Evolutionary conservation across 257 asterid species (phyloP).

Genomic region (Mitragyna speciosa): DNA sequence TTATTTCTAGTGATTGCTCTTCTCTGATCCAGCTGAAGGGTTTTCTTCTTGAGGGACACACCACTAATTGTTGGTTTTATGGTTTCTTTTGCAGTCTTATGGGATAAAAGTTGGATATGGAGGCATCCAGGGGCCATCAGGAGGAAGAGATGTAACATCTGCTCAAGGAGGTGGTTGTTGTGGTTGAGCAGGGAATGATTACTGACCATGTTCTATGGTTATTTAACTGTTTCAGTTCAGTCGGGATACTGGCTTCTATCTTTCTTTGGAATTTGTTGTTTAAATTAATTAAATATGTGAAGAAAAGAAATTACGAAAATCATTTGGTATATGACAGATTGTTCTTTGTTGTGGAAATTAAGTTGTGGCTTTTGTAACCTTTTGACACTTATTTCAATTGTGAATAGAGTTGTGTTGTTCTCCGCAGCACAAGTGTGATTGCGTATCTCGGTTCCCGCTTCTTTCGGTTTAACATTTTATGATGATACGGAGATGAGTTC

Average conservation of each 20-base stretch:
- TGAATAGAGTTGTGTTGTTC: constrained; percentile 18
- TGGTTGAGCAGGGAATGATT: constrained; percentile 40
- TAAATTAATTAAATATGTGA: constrained; percentile 18
- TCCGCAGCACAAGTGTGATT: background rate
- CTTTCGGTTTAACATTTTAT: background rate
- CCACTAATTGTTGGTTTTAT: background rate
- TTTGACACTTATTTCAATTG: constrained; percentile 7
- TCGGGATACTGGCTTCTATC: background rate
- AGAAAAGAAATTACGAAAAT: constrained; percentile 3
- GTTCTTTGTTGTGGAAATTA: background rate
- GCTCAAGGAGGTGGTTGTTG: constrained; percentile 93
- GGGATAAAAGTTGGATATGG: constrained; percentile 93
- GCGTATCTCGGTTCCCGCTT: background rate
- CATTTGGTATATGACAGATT: constrained; percentile 1
- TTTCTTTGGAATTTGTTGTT: constrained; percentile 7
- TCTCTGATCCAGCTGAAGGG: background rate
- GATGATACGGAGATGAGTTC: background rate
- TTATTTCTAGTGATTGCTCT: background rate
- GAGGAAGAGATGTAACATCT: constrained; percentile 67
- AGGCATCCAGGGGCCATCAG: constrained; percentile 74
- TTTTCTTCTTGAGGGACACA: background rate
- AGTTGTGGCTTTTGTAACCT: background rate
- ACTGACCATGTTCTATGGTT: background rate
- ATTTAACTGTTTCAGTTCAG: background rate
- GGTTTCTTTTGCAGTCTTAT: constrained; percentile 54